phyloP scores from a whole-genome alignment of 495 filamentous ascomycete species.

The Bryoglossum gracile region DNA sequence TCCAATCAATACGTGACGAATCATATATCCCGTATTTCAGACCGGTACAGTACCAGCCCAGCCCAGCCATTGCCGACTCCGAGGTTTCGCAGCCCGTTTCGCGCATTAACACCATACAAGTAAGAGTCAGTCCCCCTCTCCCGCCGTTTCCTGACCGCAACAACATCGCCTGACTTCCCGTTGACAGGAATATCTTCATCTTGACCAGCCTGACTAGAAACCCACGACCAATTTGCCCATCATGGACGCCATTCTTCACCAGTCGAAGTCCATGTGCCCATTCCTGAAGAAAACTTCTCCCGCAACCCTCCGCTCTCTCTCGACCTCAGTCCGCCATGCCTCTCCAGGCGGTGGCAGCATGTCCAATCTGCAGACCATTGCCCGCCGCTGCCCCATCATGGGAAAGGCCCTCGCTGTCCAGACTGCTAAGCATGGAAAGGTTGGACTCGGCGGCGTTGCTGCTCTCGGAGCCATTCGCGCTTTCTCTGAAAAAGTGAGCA shows the following conservation, averaged over 20 bases:
- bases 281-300: slow-evolving; percentile 94
- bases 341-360: slow-evolving; percentile 84
- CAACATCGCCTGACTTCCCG: background rate
- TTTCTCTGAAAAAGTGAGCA: slow-evolving; percentile 38
- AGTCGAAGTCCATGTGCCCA: slow-evolving; percentile 91
- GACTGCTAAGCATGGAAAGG: slow-evolving; percentile 49
- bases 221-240: slow-evolving; percentile 17
- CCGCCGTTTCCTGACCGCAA: background rate
- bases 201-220: no score
- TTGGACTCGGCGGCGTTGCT: slow-evolving; percentile 34
- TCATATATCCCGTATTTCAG: background rate
- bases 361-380: slow-evolving; percentile 92
- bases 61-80: background rate
- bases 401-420: slow-evolving; percentile 92
- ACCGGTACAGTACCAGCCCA: background rate
- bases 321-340: slow-evolving; percentile 58
- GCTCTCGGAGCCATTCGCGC: slow-evolving; percentile 38
- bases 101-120: background rate
- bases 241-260: slow-evolving; percentile 92
- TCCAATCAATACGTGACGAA: background rate
- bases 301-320: slow-evolving; percentile 79
- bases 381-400: slow-evolving; percentile 96
- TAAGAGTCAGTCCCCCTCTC: background rate
- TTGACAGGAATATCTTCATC: slow-evolving; percentile 3
- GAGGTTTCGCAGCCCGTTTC: no score